A percentile compares a stretch with the other conserved stretches of the same genome.
These are phyloP conservation scores for Oryza punctata DNA, from an alignment of 176 grass and related monocot genomes.

Conservation along the genomic window DNA sequence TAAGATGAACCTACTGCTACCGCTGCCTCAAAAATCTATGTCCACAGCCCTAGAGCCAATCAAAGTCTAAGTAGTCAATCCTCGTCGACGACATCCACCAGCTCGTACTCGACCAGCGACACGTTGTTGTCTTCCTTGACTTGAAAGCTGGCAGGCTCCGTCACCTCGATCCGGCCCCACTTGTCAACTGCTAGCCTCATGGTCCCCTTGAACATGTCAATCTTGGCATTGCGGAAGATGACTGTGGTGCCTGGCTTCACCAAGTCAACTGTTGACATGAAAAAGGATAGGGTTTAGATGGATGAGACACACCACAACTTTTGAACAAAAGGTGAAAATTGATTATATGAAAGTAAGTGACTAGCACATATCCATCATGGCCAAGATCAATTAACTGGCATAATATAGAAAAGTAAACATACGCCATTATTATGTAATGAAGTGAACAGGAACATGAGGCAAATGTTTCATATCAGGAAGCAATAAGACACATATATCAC, in stretches of 20 bases:
- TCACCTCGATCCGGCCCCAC: constrained; percentile 41
- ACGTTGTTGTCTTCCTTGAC: constrained; percentile 45
- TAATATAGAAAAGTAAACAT: background rate
- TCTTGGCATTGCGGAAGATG: constrained; percentile 48
- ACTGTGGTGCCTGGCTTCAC: constrained; percentile 37
- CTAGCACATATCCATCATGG: background rate
- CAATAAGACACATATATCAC: background rate
- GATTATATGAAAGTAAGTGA: background rate
- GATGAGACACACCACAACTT: background rate
- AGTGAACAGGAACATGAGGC: no score
- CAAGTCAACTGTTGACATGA: constrained; percentile 28
- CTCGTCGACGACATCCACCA: constrained; percentile 38
- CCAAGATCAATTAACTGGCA: background rate
- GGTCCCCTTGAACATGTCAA: constrained; percentile 51
- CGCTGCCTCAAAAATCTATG: constrained; percentile 7
- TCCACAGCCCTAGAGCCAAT: background rate
- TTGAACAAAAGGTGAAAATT: background rate
- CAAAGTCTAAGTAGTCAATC: background rate
- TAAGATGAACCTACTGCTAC: constrained; percentile 9
- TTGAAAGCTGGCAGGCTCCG: constrained; percentile 8
- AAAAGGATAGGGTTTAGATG: background rate
- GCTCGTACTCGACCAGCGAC: constrained; percentile 36
- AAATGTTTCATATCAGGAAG: background rate
- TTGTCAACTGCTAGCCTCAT: constrained; percentile 49
- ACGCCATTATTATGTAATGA: no score